Base-by-base conservation (phyloP, 1,284 basidiomycete species). In the Lentinus polychrous region DNA sequence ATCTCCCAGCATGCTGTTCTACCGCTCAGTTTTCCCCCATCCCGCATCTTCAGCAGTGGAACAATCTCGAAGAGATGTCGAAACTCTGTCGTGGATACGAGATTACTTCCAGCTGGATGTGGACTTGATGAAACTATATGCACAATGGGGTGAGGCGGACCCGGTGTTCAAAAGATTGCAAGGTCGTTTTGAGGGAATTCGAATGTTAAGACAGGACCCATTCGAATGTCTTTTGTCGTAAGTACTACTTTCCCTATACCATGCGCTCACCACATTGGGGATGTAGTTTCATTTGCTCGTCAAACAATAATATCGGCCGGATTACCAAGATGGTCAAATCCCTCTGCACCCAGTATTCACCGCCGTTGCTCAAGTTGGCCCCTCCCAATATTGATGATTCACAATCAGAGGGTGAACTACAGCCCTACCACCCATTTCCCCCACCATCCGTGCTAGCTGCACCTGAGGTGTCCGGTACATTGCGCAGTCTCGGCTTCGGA, bases 171-270 rank as follows among this genome's bases (percentile, higher is more conserved):
- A 75, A 8, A 73, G 69, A 22, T 66, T 91, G 39, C 72, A 77
- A 49, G 67, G 74, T 24, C 70, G 83, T 18, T 89, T 88, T 56
- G 63, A 72, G 46, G 83, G 86, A 17, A 82, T 86, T 43, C 60
- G 84, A 38, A 87, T 98, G 55, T 68, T 98, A 34, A 74, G 91
- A 55, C 95, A 99, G 64, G 94, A 97, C 62, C 91, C 93, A 48
- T 99, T 93, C 86, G 96, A 97, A 67, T 94, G 89, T 58, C 75
- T 96, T 22, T 69, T 96, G 38, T 91, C 89, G 92, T 94, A 63
- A 58, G 90, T 80, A 40, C 37, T n/a, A 27, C 48, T 45, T 44
- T 17, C 40, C 17, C n/a, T 17, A 14, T 27, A 11, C 8, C 40
- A 5, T n/a, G 33, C n/a, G 42, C 41, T 49, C 24, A 41, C 14